phyloP scores from a whole-genome alignment of 176 grass and related monocot genomes.

The Bonia amplexicaulis region DNA sequence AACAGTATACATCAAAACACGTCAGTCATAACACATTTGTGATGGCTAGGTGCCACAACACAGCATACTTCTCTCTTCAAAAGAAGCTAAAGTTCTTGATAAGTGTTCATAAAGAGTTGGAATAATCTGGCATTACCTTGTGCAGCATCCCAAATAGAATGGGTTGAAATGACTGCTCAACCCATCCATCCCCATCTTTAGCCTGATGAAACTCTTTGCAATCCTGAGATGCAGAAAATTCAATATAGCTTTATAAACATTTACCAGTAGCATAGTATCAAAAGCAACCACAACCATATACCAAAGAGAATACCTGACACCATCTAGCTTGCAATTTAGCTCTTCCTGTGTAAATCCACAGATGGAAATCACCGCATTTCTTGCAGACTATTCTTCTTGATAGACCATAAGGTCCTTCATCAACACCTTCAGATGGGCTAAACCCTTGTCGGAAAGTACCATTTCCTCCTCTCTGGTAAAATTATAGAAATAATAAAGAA shows the following conservation, averaged over 20 bases:
- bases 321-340: conserved; percentile 89
- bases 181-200: conserved; percentile 99
- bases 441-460: conserved; percentile 66
- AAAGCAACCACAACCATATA: neutral
- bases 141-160: conserved; percentile 79
- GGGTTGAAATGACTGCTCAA: conserved; percentile 87
- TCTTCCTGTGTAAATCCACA: conserved; percentile 85
- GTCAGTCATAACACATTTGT: conserved; percentile 30
- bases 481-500: conserved; percentile 21
- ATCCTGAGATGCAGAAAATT: conserved; percentile 43
- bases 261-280: neutral
- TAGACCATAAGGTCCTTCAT: conserved; percentile 61
- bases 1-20: conserved; percentile 27
- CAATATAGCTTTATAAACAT: neutral
- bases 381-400: conserved; percentile 95
- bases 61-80: neutral
- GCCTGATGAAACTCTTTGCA: conserved; percentile 98
- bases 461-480: conserved; percentile 68
- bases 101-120: neutral
- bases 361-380: conserved; percentile 77
- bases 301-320: conserved; percentile 75
- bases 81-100: neutral
- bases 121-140: conserved; percentile 54
- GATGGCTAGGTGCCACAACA: neutral
- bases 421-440: conserved; percentile 76